Conservation (phyloP, 805 yeast species). For the Debaryomyces maramus region DNA sequence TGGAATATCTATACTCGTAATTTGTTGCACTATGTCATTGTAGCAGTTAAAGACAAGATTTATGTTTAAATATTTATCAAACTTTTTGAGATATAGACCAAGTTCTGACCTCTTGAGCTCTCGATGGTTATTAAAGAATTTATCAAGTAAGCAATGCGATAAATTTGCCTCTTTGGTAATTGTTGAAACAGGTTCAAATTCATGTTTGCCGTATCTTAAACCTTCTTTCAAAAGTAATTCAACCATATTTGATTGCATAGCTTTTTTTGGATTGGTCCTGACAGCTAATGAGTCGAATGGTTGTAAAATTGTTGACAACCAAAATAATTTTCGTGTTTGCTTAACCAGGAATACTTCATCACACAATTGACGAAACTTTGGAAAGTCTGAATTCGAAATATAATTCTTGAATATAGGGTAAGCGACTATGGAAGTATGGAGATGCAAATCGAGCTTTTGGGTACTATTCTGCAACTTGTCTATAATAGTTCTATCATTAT, state of each 20-base stretch:
- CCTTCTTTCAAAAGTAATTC: slow-evolving; percentile 66
- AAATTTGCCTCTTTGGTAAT: slow-evolving; percentile 32
- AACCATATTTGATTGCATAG: slow-evolving; percentile 37
- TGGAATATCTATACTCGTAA: not conserved
- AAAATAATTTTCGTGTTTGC: slow-evolving; percentile 30
- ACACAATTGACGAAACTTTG: not conserved
- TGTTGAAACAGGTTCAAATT: slow-evolving; percentile 50
- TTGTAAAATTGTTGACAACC: slow-evolving; percentile 50
- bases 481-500: slow-evolving; percentile 16
- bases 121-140: slow-evolving; percentile 13
- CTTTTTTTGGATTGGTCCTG: slow-evolving; percentile 39
- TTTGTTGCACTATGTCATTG: slow-evolving; percentile 22
- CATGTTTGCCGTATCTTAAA: slow-evolving; percentile 59
- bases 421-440: slow-evolving; percentile 4
- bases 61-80: slow-evolving; percentile 52
- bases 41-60: slow-evolving; percentile 39
- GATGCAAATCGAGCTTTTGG: slow-evolving; percentile 9
- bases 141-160: slow-evolving; percentile 24
- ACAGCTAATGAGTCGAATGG: slow-evolving; percentile 47
- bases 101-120: slow-evolving; percentile 50
- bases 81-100: slow-evolving; percentile 58
- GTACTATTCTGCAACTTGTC: slow-evolving; percentile 15
- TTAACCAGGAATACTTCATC: slow-evolving; percentile 1
- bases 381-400: not conserved
- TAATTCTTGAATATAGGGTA: slow-evolving; percentile 18